These are phyloP conservation scores for Melanomma pulvis-pyrius DNA, from an alignment of 495 filamentous ascomycete species.

Conservation along the genomic window DNA sequence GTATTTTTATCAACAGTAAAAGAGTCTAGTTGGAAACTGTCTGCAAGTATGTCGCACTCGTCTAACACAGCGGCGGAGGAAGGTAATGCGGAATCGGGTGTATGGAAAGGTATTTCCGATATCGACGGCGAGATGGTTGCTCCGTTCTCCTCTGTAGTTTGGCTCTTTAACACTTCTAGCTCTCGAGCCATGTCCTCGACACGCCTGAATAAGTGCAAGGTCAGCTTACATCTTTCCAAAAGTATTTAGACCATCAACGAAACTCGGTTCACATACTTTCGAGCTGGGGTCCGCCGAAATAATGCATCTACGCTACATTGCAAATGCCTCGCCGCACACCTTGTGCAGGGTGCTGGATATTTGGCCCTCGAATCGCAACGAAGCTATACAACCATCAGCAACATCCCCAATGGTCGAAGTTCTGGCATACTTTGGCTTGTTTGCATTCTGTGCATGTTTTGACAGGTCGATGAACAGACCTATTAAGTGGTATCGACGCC, in stretches of 20 bases:
- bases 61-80: neutral
- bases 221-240: neutral
- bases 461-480: slow-evolving; percentile 17
- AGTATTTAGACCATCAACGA: neutral
- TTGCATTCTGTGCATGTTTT: slow-evolving; percentile 31
- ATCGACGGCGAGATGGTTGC: slow-evolving; percentile 8
- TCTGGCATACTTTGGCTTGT: slow-evolving; percentile 19
- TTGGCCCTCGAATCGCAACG: slow-evolving; percentile 27
- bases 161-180: slow-evolving; percentile 15
- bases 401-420: too few relatives aligned
- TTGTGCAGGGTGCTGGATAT: slow-evolving; percentile 18
- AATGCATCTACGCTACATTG: slow-evolving; percentile 21
- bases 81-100: neutral
- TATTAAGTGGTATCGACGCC: slow-evolving; percentile 4
- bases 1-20: slow-evolving; percentile 3
- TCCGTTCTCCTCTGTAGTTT: neutral
- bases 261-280: slow-evolving; percentile 8
- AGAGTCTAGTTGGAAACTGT: slow-evolving; percentile 7
- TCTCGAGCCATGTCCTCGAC: slow-evolving; percentile 27
- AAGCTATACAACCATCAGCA: slow-evolving; percentile 8
- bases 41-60: neutral
- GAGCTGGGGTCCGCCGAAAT: slow-evolving; percentile 23
- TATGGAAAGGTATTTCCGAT: neutral
- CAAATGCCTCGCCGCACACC: slow-evolving; percentile 7
- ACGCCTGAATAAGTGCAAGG: neutral